phyloP scores from a whole-genome alignment of 306 rosid species.

The Hippophae tibetana region DNA sequence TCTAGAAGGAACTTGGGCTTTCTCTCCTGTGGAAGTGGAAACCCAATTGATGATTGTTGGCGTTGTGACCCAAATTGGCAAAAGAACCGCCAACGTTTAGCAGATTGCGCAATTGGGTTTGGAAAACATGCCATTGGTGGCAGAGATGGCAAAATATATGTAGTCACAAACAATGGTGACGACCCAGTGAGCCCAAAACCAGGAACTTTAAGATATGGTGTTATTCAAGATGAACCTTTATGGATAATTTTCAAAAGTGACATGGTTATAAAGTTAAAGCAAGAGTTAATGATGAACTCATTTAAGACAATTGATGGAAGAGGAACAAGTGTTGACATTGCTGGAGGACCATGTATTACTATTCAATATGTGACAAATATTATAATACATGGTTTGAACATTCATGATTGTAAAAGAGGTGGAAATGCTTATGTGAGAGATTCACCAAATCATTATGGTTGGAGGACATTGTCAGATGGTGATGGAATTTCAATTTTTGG shows the following conservation, averaged over 20 bases:
- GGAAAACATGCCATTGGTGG: slow-evolving; percentile 85
- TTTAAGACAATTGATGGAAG: slow-evolving; percentile 87
- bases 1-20: slow-evolving; percentile 57
- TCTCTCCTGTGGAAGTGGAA: slow-evolving; percentile 65
- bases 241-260: slow-evolving; percentile 73
- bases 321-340: slow-evolving; percentile 68
- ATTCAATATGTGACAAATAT: slow-evolving; percentile 66
- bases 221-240: slow-evolving; percentile 63
- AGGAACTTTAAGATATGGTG: slow-evolving; percentile 68
- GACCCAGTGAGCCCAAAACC: slow-evolving; percentile 72
- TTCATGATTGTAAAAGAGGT: slow-evolving; percentile 73
- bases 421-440: slow-evolving; percentile 82
- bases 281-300: slow-evolving; percentile 75
- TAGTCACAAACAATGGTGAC: slow-evolving; percentile 58
- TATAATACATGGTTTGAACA: slow-evolving; percentile 69
- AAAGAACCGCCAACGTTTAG: slow-evolving; percentile 53
- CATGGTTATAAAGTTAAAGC: slow-evolving; percentile 63
- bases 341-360: slow-evolving; percentile 93
- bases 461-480: slow-evolving; percentile 77
- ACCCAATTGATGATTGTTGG: slow-evolving; percentile 96
- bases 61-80: slow-evolving; percentile 76
- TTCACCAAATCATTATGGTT: slow-evolving; percentile 68
- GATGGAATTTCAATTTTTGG: slow-evolving; percentile 84
- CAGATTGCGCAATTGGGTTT: slow-evolving; percentile 78
- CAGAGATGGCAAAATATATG: slow-evolving; percentile 59